Evolutionary conservation across 164 flowering plant species (phyloP).

Genomic region (Protea cynaroides): DNA sequence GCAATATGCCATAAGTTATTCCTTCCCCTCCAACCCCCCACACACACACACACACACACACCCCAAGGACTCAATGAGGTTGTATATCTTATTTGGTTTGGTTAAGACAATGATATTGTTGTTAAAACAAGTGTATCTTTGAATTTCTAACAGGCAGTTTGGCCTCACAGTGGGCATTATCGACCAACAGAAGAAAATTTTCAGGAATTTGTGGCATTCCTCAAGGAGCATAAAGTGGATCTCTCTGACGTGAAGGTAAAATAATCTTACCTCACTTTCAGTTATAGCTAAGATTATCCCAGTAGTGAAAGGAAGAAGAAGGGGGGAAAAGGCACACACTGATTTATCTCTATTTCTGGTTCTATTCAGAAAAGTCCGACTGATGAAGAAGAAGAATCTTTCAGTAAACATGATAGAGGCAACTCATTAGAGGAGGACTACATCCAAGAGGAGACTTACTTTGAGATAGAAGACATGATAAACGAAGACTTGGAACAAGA

Average conservation of each 20-base stretch:
- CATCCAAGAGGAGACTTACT: constrained; percentile 6
- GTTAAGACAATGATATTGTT: background rate
- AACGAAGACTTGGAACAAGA: background rate
- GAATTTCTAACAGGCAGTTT: constrained; percentile 54
- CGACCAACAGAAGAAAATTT: constrained; percentile 93
- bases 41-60: no score
- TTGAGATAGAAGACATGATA: constrained; percentile 1
- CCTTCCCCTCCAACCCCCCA: no score
- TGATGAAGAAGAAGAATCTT: constrained; percentile 44
- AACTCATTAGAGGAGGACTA: constrained; percentile 5
- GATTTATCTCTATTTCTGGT: background rate
- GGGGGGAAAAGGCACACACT: background rate
- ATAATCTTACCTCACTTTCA: background rate
- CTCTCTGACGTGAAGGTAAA: constrained; percentile 70
- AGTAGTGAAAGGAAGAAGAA: background rate
- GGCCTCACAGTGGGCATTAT: constrained; percentile 99
- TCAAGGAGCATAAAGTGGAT: constrained; percentile 57
- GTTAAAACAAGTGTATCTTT: background rate
- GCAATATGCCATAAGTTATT: no score
- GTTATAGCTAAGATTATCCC: background rate
- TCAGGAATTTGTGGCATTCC: constrained; percentile 62
- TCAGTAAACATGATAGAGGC: constrained; percentile 8
- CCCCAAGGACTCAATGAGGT: background rate
- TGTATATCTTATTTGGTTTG: background rate
- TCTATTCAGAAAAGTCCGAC: constrained; percentile 43